Base-by-base conservation (phyloP, 805 yeast genomes). In the Limtongia smithiae region DNA sequence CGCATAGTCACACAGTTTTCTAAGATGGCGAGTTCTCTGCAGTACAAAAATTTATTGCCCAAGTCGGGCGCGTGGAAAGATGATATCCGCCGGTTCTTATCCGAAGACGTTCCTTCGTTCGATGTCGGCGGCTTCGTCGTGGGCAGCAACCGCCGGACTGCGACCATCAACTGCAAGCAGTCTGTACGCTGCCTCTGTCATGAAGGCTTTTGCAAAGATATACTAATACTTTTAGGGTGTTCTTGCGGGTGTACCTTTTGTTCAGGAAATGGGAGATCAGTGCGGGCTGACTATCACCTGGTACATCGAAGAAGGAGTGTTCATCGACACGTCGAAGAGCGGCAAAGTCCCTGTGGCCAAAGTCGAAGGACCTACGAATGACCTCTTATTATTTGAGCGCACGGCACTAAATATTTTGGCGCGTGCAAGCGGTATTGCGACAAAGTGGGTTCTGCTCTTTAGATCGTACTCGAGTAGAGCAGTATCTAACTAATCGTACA, bases 121-220 rank as follows among this genome's bases (percentile, higher is more conserved):
- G 97, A 90, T 66, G 85, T 82, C 61, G 97, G 97, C 30, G 97
- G 96, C 1, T 87, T 71, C 61, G 97, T 91, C 1, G 97, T 91
- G n/a, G 97, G 97, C 11, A 75, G 76, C 46, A 82, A 75, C 37
- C 58, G 59, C 2, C 84, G 86, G 61, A 72, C 80, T 2, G 97
- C 95, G 1, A 80, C 86, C 1, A 71, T 90, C 37, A 83, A 78
- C 68, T 85, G 94, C 74, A 90, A 90, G 67, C 82, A 83, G 51
- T 71, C 74, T 35, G 61, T 58, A 33, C 11, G 60, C 37, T 18
- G 11, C 11, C 25, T 20, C 18, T 11, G 12, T n/a, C n/a, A 22
- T 14, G 11, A 30, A 12, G 5, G 11, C n/a, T 12, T 17, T 1
- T n/a, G 11, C 1, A 6, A 4, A 17, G 3, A 24, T 15, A 11